phyloP scores from a whole-genome alignment of 2,329 filamentous ascomycete species.

The Calonectria honghensis region DNA sequence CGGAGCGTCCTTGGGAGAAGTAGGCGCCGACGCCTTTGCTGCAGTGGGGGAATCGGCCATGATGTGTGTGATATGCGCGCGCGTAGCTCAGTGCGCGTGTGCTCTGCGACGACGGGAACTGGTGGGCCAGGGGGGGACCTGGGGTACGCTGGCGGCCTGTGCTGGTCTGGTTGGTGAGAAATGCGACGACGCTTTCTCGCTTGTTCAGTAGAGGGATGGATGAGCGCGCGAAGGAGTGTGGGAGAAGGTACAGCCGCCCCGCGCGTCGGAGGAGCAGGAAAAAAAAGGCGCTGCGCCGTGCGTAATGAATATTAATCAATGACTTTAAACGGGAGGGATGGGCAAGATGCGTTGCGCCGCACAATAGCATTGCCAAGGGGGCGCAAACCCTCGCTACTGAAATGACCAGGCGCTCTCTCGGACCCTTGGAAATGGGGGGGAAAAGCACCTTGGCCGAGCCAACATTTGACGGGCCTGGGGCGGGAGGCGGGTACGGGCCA shows the following conservation, averaged over 20 bases:
- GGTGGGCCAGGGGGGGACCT: neutral
- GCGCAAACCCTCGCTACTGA: constrained; percentile 35
- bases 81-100: neutral
- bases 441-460: constrained; percentile 4
- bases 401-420: neutral
- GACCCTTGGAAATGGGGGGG: neutral
- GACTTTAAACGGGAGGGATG: constrained; percentile 15
- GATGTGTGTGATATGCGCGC: neutral
- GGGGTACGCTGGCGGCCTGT: neutral
- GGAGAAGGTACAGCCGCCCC: neutral
- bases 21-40: neutral
- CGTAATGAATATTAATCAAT: constrained; percentile 12
- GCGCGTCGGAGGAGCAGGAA: neutral
- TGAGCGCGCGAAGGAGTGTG: constrained; percentile 5
- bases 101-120: neutral
- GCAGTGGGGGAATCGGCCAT: constrained; percentile 17
- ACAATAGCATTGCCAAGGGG: neutral
- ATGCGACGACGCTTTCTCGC: neutral
- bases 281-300: constrained; percentile 21
- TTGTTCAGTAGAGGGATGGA: neutral
- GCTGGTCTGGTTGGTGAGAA: neutral
- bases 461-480: constrained; percentile 26
- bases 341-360: neutral
- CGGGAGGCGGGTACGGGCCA: neutral
- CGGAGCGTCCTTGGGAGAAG: constrained; percentile 14